Evolutionary conservation across 371 early-diverging fungal species (phyloP), one percentile per base, ranked within the genome.

Genomic region (Chytridium lagenaria): DNA sequence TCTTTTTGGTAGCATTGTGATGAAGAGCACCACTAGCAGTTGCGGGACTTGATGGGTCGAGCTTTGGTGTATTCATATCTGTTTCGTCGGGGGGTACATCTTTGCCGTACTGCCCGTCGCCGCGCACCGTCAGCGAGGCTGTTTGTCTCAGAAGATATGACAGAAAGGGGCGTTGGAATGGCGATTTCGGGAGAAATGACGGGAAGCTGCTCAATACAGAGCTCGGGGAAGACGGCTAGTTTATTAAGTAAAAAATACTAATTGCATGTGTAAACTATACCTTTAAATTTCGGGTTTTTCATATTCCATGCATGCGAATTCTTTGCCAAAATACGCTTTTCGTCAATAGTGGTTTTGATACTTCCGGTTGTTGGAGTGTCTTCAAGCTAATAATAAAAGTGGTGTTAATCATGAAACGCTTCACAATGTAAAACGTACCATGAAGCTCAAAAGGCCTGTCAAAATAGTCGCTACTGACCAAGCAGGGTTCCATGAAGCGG

Each of bases 381-480:
- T 69, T 92, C 92, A 1, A 86, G 78, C 87, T 86, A 30, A 34
- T 33, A 7, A 37, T 44, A 26, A 16, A 23, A 30, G 39, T 36
- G 44, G 22, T 28, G 12, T 2, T 61, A 1, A 71, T 5, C 30
- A 64, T 44, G 50, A n/a, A 71, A 50, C 5, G 1, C 51, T 16
- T 2, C 33, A 16, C 31, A 71, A 49, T 7, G 16, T 40, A 15
- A 23, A 37, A 57, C 77, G 66, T 70, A 94, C 94, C 98, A 98
- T 98, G 79, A 98, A 98, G 65, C 92, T 92, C 74, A 98, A 80
- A 59, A 98, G 81, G 2, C 99, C 99, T 69, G 92, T 96, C 67
- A 98, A 81, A 65, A 98, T 97, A 0, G 98, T 96, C 2, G 95
- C 83, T 7, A 97, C 97, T 49, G 94, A 93, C 99, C 98, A 97